A percentile compares a stretch with the other conserved stretches of the same genome.
phyloP scores from a whole-genome alignment of 805 yeast species.

The Saturnispora silvae region DNA sequence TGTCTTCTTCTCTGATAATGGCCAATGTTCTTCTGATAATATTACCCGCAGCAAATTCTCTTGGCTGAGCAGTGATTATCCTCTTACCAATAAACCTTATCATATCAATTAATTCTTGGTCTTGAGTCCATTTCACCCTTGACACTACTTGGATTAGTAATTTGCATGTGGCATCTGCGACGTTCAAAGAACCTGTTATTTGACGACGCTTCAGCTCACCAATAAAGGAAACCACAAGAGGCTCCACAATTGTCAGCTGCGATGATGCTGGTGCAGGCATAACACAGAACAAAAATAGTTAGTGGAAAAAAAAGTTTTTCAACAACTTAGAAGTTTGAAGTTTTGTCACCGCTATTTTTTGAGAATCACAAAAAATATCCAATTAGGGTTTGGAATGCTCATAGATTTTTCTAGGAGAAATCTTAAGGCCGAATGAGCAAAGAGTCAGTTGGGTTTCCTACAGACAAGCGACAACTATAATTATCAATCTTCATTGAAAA shows the following conservation, averaged over 20 bases:
- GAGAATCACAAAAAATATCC: too few relatives aligned
- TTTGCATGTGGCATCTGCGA: conserved; percentile 83
- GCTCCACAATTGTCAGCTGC: too few relatives aligned
- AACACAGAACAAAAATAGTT: too few relatives aligned
- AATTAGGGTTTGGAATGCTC: too few relatives aligned
- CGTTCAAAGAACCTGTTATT: conserved; percentile 65
- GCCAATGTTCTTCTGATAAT: conserved; percentile 84
- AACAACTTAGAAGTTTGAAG: too few relatives aligned
- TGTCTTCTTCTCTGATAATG: conserved; percentile 76
- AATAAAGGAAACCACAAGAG: conserved; percentile 24
- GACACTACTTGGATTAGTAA: conserved; percentile 80
- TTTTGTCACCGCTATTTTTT: too few relatives aligned
- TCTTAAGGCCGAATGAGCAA: too few relatives aligned
- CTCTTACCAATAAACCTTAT: conserved; percentile 65
- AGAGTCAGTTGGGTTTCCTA: too few relatives aligned
- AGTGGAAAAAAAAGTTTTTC: neutral
- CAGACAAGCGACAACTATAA: too few relatives aligned
- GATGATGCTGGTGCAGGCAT: too few relatives aligned
- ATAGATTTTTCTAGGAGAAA: too few relatives aligned
- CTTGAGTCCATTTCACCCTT: conserved; percentile 75
- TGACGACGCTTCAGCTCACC: conserved; percentile 72
- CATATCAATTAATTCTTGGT: conserved; percentile 59
- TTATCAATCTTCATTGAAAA: too few relatives aligned
- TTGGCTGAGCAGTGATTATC: conserved; percentile 73
- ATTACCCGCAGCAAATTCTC: conserved; percentile 83